Evolutionary conservation across 1,284 basidiomycete species (phyloP), one percentile per base, ranked within the genome.

Genomic region (Leccinum subrobustum): DNA sequence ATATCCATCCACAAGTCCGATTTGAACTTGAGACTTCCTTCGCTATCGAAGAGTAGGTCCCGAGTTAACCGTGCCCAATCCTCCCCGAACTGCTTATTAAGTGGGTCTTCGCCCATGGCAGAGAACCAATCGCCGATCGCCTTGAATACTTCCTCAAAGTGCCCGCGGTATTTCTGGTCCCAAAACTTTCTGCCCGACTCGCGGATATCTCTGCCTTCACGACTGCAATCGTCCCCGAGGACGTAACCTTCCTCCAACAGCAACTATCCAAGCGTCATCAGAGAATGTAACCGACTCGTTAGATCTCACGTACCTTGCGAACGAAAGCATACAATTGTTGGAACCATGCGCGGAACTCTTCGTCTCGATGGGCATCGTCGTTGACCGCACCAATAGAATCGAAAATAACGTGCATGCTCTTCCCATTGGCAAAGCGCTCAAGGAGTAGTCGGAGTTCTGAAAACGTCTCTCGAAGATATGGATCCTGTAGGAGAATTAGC

Each of bases 11-110:
- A 97, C 12, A 98, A 79, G 51, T 88, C 81, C 5, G 88, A 84
- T 82, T 99, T 98, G 84, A 95, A 97, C 70, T 87, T 87, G 57
- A 97, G 79, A 66, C 85, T 86, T n/a, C 94, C 94, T 64, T 95
- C 88, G 58, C 77, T 77, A 70, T 86, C 79, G 72, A 94, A 91
- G 33, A 93, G 78, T 12, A 98, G 73, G 69, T 97, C 90, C 68
- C 85, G 88, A 52, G 91, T 93, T 57, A 98, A 81, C 6, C 89
- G 81, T 51, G 89, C 88, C 86, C 92, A 90, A 72, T 95, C 91
- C 57, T 92, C 83, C 31, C 91, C 91, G 68, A 96, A 91, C 61
- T 87, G 81, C 67, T 78, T 79, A 81, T 94, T 95, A 65, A 93
- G 81, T 1, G 91, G 89, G 76, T 98, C 96, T 12, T 94, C 84